A percentile compares a stretch with the other conserved stretches of the same genome.
Evolutionary conservation across 768 basidiomycete species (phyloP).

Genomic region (Podaxis sp.): DNA sequence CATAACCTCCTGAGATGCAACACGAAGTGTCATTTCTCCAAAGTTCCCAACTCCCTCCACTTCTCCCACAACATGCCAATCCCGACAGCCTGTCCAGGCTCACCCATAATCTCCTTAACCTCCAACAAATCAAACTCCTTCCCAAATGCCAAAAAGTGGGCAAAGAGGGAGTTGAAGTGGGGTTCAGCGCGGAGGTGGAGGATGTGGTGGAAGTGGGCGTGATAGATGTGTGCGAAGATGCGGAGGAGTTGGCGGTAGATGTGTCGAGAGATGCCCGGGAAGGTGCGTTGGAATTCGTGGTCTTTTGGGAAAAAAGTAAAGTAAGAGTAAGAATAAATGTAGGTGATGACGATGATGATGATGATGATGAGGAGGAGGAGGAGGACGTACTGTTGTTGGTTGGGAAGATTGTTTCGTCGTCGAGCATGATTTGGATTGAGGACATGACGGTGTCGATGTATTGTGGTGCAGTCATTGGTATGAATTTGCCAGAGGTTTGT

Average conservation of each 20-base stretch:
- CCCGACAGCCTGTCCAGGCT: constrained; percentile 56
- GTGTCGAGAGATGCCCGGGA: constrained; percentile 88
- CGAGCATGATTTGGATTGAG: constrained; percentile 93
- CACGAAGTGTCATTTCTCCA: constrained; percentile 22
- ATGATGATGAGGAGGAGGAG: constrained; percentile 44
- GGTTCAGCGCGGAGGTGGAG: constrained; percentile 92
- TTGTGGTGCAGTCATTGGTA: constrained; percentile 89
- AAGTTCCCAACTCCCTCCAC: constrained; percentile 83
- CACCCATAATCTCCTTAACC: constrained; percentile 80
- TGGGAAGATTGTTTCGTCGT: constrained; percentile 90
- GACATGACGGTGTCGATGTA: constrained; percentile 99
- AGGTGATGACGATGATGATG: too few relatives aligned
- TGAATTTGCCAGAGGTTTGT: constrained; percentile 84
- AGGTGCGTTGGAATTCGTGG: constrained; percentile 80
- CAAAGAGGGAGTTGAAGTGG: constrained; percentile 96
- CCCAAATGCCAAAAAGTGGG: constrained; percentile 96
- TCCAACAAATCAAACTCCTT: constrained; percentile 90
- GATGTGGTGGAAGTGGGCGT: constrained; percentile 88
- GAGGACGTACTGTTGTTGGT: constrained; percentile 82
- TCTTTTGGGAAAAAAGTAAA: constrained; percentile 37
- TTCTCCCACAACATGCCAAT: constrained; percentile 81
- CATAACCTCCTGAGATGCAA: too few relatives aligned
- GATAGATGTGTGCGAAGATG: constrained; percentile 96
- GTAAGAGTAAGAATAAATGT: constrained; percentile 30
- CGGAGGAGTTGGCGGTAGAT: constrained; percentile 96